Evolutionary conservation across 106 monocot species (phyloP).

Genomic region (Platanthera guangdongensis): DNA sequence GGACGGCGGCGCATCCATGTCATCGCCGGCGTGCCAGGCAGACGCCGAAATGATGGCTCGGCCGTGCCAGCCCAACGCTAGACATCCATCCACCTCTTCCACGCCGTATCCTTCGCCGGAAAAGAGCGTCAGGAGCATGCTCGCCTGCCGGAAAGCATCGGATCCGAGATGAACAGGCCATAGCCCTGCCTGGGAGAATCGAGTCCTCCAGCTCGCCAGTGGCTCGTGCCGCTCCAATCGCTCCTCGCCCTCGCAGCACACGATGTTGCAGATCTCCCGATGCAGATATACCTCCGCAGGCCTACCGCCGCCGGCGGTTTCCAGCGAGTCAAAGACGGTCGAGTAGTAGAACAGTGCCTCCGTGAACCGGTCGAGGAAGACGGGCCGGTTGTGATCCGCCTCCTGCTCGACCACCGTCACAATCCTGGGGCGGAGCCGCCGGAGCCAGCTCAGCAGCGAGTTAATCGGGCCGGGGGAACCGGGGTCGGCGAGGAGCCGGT

Average conservation of each 20-base stretch:
- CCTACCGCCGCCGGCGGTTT: slow-evolving; percentile 9
- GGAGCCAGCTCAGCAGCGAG: slow-evolving; percentile 38
- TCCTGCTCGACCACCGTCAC: slow-evolving; percentile 71
- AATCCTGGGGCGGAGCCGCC: slow-evolving; percentile 32
- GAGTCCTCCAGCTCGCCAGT: slow-evolving; percentile 31
- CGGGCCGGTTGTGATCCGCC: slow-evolving; percentile 53
- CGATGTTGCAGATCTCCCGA: slow-evolving; percentile 54
- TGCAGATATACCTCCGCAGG: slow-evolving; percentile 50
- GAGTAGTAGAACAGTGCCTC: slow-evolving; percentile 75
- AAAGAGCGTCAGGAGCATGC: slow-evolving; percentile 64
- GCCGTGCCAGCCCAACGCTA: slow-evolving; percentile 66
- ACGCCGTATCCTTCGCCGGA: slow-evolving; percentile 64
- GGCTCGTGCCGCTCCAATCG: slow-evolving; percentile 74
- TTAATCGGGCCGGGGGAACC: slow-evolving; percentile 20
- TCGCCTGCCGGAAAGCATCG: slow-evolving; percentile 64
- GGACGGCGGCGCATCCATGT: neutral
- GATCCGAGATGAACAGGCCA: slow-evolving; percentile 33
- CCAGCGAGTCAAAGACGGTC: slow-evolving; percentile 70
- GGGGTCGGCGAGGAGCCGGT: slow-evolving; percentile 43
- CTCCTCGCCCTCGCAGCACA: slow-evolving; percentile 51
- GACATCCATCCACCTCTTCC: slow-evolving; percentile 48
- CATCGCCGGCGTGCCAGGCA: slow-evolving; percentile 35
- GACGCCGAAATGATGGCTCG: slow-evolving; percentile 59
- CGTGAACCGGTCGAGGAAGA: slow-evolving; percentile 63
- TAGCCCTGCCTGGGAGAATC: slow-evolving; percentile 39